These are phyloP conservation scores for Gnaphalium uliginosum DNA, from an alignment of 129 eudicot species.

Conservation along the genomic window DNA sequence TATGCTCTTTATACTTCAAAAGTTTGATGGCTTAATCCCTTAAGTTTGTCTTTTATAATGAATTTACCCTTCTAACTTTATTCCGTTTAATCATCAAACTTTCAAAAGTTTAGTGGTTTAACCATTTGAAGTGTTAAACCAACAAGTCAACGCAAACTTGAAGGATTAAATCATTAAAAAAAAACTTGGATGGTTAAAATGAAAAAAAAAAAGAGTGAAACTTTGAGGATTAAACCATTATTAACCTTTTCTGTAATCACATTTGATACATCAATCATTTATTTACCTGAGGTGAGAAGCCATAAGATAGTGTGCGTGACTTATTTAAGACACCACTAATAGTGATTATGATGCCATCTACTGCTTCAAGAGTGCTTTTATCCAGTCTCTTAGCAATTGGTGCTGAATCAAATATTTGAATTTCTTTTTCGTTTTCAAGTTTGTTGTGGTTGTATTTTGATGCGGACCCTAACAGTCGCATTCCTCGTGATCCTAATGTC, in stretches of 20 bases:
- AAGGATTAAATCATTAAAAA: too few relatives aligned
- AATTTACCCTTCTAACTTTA: too few relatives aligned
- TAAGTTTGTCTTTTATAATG: too few relatives aligned
- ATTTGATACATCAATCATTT: background rate
- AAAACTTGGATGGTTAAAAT: too few relatives aligned
- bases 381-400: conserved; percentile 41
- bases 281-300: conserved; percentile 57
- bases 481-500: conserved; percentile 26
- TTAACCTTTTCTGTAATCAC: background rate
- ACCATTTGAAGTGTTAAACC: too few relatives aligned
- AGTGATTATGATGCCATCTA: conserved; percentile 50
- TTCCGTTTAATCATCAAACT: too few relatives aligned
- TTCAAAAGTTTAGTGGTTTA: too few relatives aligned
- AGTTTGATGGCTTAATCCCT: too few relatives aligned
- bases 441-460: conserved; percentile 9
- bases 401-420: conserved; percentile 32
- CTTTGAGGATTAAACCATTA: too few relatives aligned
- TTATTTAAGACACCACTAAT: conserved; percentile 50
- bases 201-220: too few relatives aligned
- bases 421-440: conserved; percentile 17
- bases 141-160: too few relatives aligned
- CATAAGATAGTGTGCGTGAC: conserved; percentile 47
- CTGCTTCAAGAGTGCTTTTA: conserved; percentile 51
- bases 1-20: too few relatives aligned
- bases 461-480: conserved; percentile 30